Evolutionary conservation across 805 yeast species (phyloP), one percentile per base, ranked within the genome.

Genomic region (Wickerhamiella hasegawae): DNA sequence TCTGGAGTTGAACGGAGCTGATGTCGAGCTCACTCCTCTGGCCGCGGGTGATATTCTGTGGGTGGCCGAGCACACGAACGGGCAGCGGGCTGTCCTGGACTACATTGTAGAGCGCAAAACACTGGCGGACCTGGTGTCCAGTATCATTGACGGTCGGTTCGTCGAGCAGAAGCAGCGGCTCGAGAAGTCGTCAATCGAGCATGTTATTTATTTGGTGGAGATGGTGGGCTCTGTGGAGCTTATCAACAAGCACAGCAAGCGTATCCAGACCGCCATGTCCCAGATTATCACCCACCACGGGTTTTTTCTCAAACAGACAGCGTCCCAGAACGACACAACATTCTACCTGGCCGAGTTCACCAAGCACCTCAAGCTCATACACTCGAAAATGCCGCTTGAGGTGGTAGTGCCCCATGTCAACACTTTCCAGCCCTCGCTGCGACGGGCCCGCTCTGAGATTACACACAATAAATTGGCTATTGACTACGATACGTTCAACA

Each of bases 21-120:
- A 57, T 3, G 60, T 69, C 34, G 75, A 69, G 16, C 68, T 66
- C 1, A 54, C 69, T 32, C 60, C 80, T 1, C 60, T 90, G 20
- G 59, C 90, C 0, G 70, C 85, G 2, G 97, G 98, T 4, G 99
- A 90, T 58, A 76, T 77, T 1, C 42, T 78, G 8, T 90, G 97
- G 98, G 64, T 84, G 3, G 98, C 95, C 0, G 66, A 67, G 37
- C 68, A 83, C 47, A 45, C 40, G 0, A 68, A 80, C 0, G 65
- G 68, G 1, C 66, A 67, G 35, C 75, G 75, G 36, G 82, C 75
- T 4, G 76, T 81, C 1, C 56, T 90, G 14, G 79, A 87, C 51
- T 75, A 71, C 41, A 77, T 90, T n/a, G 67, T 87, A 31, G 99
- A 90, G 58, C 64, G 99, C 26, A 90, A 90, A 55, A 60, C 95